Evolutionary conservation across 1,284 basidiomycete species (phyloP).

Genomic region (Phellopilus nigrolimitatus): DNA sequence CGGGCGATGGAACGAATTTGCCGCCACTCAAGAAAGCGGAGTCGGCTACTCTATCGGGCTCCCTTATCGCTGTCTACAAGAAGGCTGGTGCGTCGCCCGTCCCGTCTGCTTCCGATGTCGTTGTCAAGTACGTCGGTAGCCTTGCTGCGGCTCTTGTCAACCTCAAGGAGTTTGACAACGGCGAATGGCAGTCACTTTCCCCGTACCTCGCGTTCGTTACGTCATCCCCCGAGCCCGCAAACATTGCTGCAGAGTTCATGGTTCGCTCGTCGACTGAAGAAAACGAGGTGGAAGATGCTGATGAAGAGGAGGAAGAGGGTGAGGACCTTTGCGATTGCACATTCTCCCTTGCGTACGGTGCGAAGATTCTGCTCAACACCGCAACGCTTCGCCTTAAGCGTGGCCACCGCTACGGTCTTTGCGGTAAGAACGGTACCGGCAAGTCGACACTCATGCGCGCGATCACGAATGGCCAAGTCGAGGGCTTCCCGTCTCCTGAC

Average conservation of each 20-base stretch:
- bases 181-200: conserved; percentile 82
- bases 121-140: conserved; percentile 68
- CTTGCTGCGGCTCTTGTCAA: conserved; percentile 86
- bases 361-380: conserved; percentile 96
- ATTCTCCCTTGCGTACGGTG: conserved; percentile 97
- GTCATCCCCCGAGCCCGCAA: conserved; percentile 59
- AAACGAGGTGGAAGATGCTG: conserved; percentile 62
- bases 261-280: conserved; percentile 84
- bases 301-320: conserved; percentile 92
- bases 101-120: conserved; percentile 55
- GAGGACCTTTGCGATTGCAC: conserved; percentile 98
- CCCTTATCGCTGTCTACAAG: conserved; percentile 77
- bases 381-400: conserved; percentile 96
- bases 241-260: conserved; percentile 80
- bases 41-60: conserved; percentile 56
- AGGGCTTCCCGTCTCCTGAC: conserved; percentile 95
- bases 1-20: conserved; percentile 84
- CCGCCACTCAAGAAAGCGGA: conserved; percentile 79
- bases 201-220: conserved; percentile 73
- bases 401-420: conserved; percentile 97
- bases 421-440: conserved; percentile 97
- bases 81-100: conserved; percentile 59
- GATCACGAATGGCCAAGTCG: conserved; percentile 94
- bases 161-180: conserved; percentile 86
- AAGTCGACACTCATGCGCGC: conserved; percentile 99